These are phyloP conservation scores for Naganishia randhawae DNA, from an alignment of 768 basidiomycete species.

Conservation along the genomic window DNA sequence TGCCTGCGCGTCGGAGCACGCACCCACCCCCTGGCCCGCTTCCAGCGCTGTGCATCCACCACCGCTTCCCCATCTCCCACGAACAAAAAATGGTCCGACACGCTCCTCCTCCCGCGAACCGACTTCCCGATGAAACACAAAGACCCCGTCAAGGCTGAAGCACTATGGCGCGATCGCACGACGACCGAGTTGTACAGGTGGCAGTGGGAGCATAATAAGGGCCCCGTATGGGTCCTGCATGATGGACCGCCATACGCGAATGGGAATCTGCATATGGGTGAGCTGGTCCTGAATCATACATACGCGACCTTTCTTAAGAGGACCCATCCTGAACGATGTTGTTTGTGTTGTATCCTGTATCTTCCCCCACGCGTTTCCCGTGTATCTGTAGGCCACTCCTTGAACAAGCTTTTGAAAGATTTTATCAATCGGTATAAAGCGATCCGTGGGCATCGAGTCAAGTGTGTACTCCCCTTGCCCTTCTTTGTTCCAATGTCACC, in stretches of 20 bases:
- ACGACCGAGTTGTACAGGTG: conserved; percentile 67
- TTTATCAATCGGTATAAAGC: conserved; percentile 87
- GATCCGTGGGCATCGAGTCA: conserved; percentile 68
- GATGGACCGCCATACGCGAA: conserved; percentile 99
- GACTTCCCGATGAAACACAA: conserved; percentile 66
- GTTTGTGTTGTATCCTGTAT: background rate
- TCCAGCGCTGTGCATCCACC: background rate
- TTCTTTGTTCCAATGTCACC: background rate
- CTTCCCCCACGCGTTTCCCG: background rate
- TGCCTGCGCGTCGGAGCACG: background rate
- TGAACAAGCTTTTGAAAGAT: conserved; percentile 96
- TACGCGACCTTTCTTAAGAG: too few species aligned
- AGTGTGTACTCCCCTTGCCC: conserved; percentile 59
- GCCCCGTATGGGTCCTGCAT: conserved; percentile 76
- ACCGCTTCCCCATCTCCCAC: background rate
- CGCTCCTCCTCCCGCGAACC: conserved; percentile 78
- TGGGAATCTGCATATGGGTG: conserved; percentile 91
- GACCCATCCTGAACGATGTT: too few species aligned
- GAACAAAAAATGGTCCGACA: conserved; percentile 51
- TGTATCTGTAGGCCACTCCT: conserved; percentile 68
- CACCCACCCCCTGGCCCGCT: background rate
- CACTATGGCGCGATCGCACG: conserved; percentile 60
- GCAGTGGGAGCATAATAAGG: conserved; percentile 61
- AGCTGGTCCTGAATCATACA: conserved; percentile 33
- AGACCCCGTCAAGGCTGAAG: conserved; percentile 64